A percentile compares a stretch with the other conserved stretches of the same genome.
These are phyloP conservation scores for Penicillium sp. DNA, from an alignment of 2,329 filamentous ascomycete genomes.

Conservation along the genomic window DNA sequence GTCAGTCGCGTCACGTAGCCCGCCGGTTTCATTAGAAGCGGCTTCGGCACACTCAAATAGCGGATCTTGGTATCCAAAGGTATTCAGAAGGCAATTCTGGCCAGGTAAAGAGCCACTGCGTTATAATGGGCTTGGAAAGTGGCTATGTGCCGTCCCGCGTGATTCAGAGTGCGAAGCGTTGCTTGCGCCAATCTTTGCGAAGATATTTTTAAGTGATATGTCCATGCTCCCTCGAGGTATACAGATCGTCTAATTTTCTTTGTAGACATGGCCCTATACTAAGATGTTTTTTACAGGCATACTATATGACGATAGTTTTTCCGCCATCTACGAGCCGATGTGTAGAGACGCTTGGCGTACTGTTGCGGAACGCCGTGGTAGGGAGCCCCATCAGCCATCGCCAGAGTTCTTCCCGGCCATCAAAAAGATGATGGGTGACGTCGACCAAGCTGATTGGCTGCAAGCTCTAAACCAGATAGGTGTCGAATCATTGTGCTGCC, in stretches of 20 bases:
- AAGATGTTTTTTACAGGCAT: too few relatives aligned
- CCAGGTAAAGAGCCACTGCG: background rate
- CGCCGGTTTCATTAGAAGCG: too few relatives aligned
- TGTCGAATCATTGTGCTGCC: background rate
- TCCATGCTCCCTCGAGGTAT: background rate
- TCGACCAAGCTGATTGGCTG: background rate
- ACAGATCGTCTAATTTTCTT: too few relatives aligned
- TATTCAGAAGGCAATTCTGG: slow-evolving; percentile 2
- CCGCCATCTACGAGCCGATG: slow-evolving; percentile 3
- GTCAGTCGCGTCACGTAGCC: background rate
- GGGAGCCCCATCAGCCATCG: background rate
- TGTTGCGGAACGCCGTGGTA: background rate
- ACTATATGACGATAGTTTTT: background rate
- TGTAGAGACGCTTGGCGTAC: slow-evolving; percentile 1
- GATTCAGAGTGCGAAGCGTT: background rate
- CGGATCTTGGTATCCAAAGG: slow-evolving; percentile 1
- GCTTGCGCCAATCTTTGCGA: slow-evolving; percentile 2
- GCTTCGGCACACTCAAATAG: background rate
- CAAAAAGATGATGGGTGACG: background rate
- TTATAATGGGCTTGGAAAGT: background rate
- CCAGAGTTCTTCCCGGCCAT: background rate
- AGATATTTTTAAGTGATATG: slow-evolving; percentile 1
- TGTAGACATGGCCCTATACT: too few relatives aligned
- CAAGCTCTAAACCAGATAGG: background rate
- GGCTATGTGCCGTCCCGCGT: background rate